Evolutionary conservation across 108 stramenopile species (phyloP), one percentile per base, ranked within the genome.

Genomic region (Nitzschia palea): DNA sequence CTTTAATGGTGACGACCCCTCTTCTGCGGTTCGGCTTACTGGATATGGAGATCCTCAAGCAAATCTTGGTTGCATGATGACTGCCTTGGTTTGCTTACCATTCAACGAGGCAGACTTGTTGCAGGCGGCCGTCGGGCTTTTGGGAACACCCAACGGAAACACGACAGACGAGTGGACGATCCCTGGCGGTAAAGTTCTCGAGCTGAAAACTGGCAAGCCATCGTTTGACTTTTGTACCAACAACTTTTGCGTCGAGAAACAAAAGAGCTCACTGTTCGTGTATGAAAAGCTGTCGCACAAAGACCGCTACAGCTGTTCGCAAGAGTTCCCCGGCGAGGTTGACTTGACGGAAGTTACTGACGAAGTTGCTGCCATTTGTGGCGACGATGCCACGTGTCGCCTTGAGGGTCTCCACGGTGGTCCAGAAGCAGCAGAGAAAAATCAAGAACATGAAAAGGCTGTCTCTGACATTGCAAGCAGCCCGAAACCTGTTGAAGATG

Each of bases 141-240:
- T 61, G 20, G 59, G 59, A 27, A 34, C 59, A 10, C 37, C 42
- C 0, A 23, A 61, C 42, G 40, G 23, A 9, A 29, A 61, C 23
- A 31, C 59, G 12, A 15, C 40, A 10, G 40, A 61, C 44, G 59
- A 61, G n/a, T 61, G 59, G 59, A 61, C 26, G 18, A 44, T 22
- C 2, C 0, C 17, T 1, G 44, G 14, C 2, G 59, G 59, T 2
- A 22, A 42, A 43, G 23, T 27, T 5, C 15, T 61, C n/a, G n/a
- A n/a, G n/a, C n/a, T n/a, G n/a, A n/a, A n/a, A n/a, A n/a, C n/a
- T n/a, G n/a, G n/a, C n/a, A n/a, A n/a, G n/a, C n/a, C n/a, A n/a
- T n/a, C n/a, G n/a, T 52, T 52, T 26, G 51, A 52, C 51, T 52
- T 26, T 26, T 52, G 51, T 52, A 52, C 51, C 51, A 52, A 22